These are phyloP conservation scores for Botrytis paeoniae DNA, from an alignment of 2,329 filamentous ascomycete genomes.

Conservation along the genomic window DNA sequence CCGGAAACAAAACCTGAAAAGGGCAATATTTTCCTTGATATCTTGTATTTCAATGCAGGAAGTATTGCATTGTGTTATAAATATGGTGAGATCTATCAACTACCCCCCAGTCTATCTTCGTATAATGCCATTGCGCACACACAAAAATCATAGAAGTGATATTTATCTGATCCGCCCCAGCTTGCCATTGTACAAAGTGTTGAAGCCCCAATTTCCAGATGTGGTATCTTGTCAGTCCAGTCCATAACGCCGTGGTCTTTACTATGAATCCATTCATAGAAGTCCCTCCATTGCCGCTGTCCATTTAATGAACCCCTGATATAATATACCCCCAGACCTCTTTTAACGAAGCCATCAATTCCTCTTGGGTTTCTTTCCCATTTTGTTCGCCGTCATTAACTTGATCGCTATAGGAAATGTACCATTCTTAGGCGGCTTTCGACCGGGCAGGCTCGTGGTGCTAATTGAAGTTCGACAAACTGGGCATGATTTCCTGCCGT, in stretches of 20 bases:
- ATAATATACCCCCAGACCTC: not conserved
- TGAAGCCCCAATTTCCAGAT: not conserved
- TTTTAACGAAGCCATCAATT: not conserved
- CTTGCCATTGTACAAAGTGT: conserved; percentile 7
- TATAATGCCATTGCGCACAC: not conserved
- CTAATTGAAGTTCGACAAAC: conserved; percentile 62
- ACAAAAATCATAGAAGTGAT: not conserved
- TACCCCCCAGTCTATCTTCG: not conserved
- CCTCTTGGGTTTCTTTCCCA: conserved; percentile 43
- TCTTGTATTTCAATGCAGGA: not conserved
- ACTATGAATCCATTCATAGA: not conserved
- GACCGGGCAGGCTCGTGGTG: conserved; percentile 43
- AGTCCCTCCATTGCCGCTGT: not conserved
- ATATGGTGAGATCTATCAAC: not conserved
- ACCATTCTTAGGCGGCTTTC: conserved; percentile 42
- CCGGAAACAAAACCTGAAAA: not conserved
- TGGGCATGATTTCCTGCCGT: conserved; percentile 55
- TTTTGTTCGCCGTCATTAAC: conserved; percentile 54
- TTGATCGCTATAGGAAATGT: conserved; percentile 61
- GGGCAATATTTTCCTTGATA: not conserved
- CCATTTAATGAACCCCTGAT: not conserved
- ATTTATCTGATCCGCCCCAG: not conserved
- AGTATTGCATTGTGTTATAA: not conserved
- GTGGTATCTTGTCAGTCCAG: conserved; percentile 1
- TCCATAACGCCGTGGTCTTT: conserved; percentile 11